phyloP scores from a whole-genome alignment of 2,329 filamentous ascomycete genomes.

The Sclerotinia glacialis region DNA sequence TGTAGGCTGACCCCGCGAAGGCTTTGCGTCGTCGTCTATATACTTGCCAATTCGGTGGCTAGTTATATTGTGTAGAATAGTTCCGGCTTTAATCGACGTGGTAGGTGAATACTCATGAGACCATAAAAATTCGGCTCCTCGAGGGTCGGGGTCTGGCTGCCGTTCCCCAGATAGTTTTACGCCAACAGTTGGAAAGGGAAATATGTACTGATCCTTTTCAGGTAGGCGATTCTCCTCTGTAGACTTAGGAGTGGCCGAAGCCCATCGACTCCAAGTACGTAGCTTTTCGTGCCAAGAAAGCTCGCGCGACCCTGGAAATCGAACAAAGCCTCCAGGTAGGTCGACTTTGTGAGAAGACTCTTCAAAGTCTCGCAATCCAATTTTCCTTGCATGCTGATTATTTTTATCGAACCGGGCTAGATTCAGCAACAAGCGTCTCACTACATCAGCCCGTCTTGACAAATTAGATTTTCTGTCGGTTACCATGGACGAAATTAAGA shows the following conservation, averaged over 20 bases:
- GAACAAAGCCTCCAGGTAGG: slow-evolving; percentile 27
- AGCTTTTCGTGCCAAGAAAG: slow-evolving; percentile 37
- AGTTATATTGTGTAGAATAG: slow-evolving; percentile 11
- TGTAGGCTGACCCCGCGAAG: background rate
- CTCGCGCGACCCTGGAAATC: slow-evolving; percentile 25
- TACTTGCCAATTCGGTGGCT: slow-evolving; percentile 4
- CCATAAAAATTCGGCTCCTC: background rate
- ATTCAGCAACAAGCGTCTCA: slow-evolving; percentile 33
- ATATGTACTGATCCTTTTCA: background rate
- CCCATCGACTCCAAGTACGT: slow-evolving; percentile 37
- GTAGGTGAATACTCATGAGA: background rate
- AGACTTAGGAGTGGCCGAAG: slow-evolving; percentile 28
- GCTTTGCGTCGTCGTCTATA: background rate
- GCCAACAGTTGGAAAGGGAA: slow-evolving; percentile 1
- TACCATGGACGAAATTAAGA: slow-evolving; percentile 25
- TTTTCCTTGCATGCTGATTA: slow-evolving; percentile 18
- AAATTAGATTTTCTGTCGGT: slow-evolving; percentile 18
- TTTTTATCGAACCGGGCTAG: slow-evolving; percentile 24
- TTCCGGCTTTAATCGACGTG: slow-evolving; percentile 12
- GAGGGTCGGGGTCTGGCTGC: background rate
- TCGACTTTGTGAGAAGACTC: background rate
- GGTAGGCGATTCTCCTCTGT: background rate
- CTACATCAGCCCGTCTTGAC: slow-evolving; percentile 30
- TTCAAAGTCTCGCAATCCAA: slow-evolving; percentile 26
- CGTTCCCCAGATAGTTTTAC: background rate